Evolutionary conservation across 1,284 basidiomycete species (phyloP).

Genomic region (Butyriboletus appendiculatus): DNA sequence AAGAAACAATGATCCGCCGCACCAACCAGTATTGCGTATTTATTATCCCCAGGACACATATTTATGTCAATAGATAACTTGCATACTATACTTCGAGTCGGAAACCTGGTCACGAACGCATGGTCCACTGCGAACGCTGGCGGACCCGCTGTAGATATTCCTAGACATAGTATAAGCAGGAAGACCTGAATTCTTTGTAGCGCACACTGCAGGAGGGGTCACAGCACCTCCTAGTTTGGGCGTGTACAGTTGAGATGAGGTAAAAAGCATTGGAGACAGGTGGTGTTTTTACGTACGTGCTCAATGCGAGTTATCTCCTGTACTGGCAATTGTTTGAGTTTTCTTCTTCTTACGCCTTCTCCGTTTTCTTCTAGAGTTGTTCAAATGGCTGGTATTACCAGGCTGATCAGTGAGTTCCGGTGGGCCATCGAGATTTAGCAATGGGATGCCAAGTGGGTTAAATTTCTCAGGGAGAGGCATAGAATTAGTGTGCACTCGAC

Average conservation of each 20-base stretch:
- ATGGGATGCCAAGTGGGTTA: slow-evolving; percentile 33
- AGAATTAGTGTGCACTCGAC: slow-evolving; percentile 6
- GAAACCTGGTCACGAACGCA: not conserved
- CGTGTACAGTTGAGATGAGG: not conserved
- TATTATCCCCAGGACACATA: slow-evolving; percentile 19
- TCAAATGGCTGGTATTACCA: slow-evolving; percentile 32
- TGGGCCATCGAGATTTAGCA: slow-evolving; percentile 61
- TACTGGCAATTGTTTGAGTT: slow-evolving; percentile 18
- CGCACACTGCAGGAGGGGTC: not conserved
- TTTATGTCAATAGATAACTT: slow-evolving; percentile 22
- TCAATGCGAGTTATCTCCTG: slow-evolving; percentile 15
- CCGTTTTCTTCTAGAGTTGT: slow-evolving; percentile 47
- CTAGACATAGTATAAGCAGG: not conserved
- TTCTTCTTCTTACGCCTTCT: slow-evolving; percentile 60
- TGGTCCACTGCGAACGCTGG: not conserved
- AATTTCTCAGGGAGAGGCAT: slow-evolving; percentile 10
- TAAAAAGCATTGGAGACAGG: not conserved
- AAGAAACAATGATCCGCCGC: slow-evolving; percentile 8
- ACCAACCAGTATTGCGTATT: slow-evolving; percentile 15
- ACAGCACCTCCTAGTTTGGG: not conserved
- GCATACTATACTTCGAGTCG: not conserved
- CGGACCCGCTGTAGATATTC: slow-evolving; percentile 1
- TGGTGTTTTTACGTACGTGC: slow-evolving; percentile 19
- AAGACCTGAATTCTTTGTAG: not conserved
- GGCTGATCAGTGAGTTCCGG: slow-evolving; percentile 35